These are phyloP conservation scores for Usnea hakonensis DNA, from an alignment of 495 filamentous ascomycete species.

Conservation along the genomic window DNA sequence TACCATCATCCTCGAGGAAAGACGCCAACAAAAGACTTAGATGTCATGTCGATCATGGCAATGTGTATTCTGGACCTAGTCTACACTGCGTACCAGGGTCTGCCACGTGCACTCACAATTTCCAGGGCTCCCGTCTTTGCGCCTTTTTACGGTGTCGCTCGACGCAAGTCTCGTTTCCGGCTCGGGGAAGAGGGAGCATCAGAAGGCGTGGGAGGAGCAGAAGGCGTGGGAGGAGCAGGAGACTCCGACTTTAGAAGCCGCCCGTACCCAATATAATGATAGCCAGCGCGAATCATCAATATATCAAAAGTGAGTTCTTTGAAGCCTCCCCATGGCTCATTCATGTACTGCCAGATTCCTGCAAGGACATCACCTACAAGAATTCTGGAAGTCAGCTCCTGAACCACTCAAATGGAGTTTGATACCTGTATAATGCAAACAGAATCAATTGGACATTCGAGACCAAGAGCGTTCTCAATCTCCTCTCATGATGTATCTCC, in stretches of 20 bases:
- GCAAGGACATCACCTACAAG: neutral
- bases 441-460: no score
- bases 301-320: neutral
- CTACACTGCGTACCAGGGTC: no score
- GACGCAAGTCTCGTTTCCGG: neutral
- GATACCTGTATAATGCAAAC: no score
- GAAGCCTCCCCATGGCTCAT: neutral
- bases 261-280: neutral
- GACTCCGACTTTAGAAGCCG: neutral
- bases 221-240: neutral
- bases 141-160: neutral
- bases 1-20: no score
- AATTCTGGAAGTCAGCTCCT: neutral
- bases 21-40: no score
- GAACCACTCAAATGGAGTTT: neutral
- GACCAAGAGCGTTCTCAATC: no score
- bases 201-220: neutral
- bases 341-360: neutral
- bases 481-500: neutral
- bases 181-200: neutral
- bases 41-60: no score
- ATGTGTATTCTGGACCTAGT: no score
- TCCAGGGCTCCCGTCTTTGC: neutral
- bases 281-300: rapidly evolving
- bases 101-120: neutral